phyloP scores from a whole-genome alignment of 2,329 filamentous ascomycete genomes.

The Penicillium occitanis region DNA sequence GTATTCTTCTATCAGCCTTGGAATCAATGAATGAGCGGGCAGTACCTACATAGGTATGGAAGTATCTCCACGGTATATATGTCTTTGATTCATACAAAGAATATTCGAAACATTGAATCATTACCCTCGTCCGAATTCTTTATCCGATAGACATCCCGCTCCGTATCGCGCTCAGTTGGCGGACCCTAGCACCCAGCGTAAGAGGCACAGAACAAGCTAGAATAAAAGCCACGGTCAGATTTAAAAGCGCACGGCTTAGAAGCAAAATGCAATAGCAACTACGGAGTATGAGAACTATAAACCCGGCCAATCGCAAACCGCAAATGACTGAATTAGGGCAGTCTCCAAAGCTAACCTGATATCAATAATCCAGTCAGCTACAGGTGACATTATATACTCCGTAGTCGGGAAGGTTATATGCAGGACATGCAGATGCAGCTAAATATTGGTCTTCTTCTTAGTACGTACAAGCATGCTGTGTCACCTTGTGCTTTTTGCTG shows the following conservation, averaged over 20 bases:
- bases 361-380: background rate
- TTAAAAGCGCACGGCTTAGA: slow-evolving; percentile 19
- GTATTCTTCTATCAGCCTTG: background rate
- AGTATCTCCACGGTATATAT: background rate
- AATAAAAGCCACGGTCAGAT: slow-evolving; percentile 10
- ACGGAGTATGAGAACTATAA: background rate
- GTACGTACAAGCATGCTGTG: background rate
- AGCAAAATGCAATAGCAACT: background rate
- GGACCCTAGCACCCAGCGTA: background rate
- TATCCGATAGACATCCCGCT: background rate
- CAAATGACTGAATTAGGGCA: background rate
- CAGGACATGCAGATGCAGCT: slow-evolving; percentile 8
- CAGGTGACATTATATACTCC: background rate
- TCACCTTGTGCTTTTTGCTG: background rate
- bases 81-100: background rate
- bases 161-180: background rate
- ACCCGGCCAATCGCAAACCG: background rate
- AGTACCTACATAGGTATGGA: too few relatives aligned
- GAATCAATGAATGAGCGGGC: background rate
- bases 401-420: background rate
- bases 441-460: background rate
- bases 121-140: background rate
- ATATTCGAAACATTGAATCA: background rate
- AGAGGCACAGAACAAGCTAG: slow-evolving; percentile 9
- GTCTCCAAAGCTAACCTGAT: background rate